Evolutionary conservation across 108 stramenopile genomes (phyloP), one percentile per base, ranked within the genome.

Genomic region (Discostella stelligeroides): DNA sequence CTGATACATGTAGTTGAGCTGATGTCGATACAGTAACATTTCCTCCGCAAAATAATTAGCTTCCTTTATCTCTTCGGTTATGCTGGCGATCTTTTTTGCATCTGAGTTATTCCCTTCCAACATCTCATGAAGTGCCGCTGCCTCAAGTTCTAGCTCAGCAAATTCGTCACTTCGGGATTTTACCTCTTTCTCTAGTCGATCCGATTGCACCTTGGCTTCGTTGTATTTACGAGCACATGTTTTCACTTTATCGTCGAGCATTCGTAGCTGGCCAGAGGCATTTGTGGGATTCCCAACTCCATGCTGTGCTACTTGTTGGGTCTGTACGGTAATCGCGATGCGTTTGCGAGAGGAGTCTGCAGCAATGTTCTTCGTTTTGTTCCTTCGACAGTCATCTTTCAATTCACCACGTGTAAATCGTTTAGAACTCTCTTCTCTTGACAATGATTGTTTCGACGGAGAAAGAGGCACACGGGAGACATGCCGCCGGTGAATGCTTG

Each of bases 101-200:
- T 87, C 85, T 11, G 83, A 67, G 23, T 82, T 82, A 38, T 86
- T 82, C 28, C 86, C 79, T 23, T 67, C 62, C 45, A 83, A 68
- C 89, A 90, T 90, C 45, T 83, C 72, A 63, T 85, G 80, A 10
- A 90, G 73, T 10, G 84, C 87, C 21, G 63, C 73, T n/a, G 81
- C 50, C 70, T 90, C 84, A 18, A 58, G 65, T 76, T 88, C 81
- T 14, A 90, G 66, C 50, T 46, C 84, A 27, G 51, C 45, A 0
- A 88, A 76, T 55, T 82, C 82, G 59, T 88, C 80, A 25, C 67
- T 67, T 21, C 58, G 64, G 41, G 68, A 39, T 59, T 84, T 72
- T 2, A 86, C 68, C 66, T 81, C 82, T 51, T 66, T 58, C 43
- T 80, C 75, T 24, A 85, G 66, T 37, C 65, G 68, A 62, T 88